phyloP scores from a whole-genome alignment of 345 rosid species.

The Syzygium aromaticum region DNA sequence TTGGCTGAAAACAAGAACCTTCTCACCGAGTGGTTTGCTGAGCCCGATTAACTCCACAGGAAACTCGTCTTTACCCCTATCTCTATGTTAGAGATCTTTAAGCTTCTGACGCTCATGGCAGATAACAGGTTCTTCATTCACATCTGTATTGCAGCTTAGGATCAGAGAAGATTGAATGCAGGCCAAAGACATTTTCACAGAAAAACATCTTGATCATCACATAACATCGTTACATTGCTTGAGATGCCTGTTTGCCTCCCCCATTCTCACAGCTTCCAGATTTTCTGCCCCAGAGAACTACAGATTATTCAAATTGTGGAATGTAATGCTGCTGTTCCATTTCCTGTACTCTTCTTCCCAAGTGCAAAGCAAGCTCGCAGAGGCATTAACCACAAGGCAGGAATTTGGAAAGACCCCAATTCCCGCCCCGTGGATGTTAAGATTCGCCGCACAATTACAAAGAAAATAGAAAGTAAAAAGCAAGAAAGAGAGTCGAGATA shows the following conservation, averaged over 20 bases:
- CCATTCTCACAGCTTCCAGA: constrained; percentile 4
- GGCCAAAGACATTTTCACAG: constrained; percentile 5
- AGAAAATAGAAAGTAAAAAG: too few species aligned
- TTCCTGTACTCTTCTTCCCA: constrained; percentile 73
- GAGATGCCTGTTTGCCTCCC: background rate
- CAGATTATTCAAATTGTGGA: constrained; percentile 44
- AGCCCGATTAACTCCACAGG: constrained; percentile 41
- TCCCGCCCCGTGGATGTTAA: too few species aligned
- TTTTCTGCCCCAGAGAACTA: constrained; percentile 42
- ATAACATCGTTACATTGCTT: background rate
- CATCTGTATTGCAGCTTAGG: too few species aligned
- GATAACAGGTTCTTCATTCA: background rate
- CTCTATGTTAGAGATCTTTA: constrained; percentile 11
- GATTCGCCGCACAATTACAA: too few species aligned
- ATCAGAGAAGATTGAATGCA: too few species aligned
- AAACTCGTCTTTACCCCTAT: constrained; percentile 58
- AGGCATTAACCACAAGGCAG: constrained; percentile 62
- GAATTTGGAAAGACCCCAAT: constrained; percentile 34
- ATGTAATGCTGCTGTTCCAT: constrained; percentile 47
- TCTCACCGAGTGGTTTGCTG: constrained; percentile 31
- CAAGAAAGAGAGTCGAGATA: too few species aligned
- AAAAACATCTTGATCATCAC: constrained; percentile 53
- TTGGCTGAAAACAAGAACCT: constrained; percentile 16
- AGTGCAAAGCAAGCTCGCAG: constrained; percentile 57
- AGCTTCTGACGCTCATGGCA: constrained; percentile 4